Percentiles rank a stretch among this genome's conserved stretches.
These are phyloP conservation scores for Ceratocystis smalleyi DNA, from an alignment of 2,329 filamentous ascomycete genomes.

Conservation along the genomic window DNA sequence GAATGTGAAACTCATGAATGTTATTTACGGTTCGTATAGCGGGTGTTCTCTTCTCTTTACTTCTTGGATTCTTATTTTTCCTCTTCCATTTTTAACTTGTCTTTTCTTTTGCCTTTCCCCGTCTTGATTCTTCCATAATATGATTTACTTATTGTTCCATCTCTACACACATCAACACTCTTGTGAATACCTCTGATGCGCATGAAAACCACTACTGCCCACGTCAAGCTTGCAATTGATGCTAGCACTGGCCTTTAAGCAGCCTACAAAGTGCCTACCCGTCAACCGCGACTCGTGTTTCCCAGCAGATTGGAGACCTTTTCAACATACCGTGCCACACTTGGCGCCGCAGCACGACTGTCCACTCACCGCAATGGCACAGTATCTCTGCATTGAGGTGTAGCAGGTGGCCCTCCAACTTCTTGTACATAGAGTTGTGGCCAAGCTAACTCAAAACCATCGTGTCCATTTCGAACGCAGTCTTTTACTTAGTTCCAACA, in stretches of 20 bases:
- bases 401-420: conserved; percentile 25
- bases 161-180: neutral
- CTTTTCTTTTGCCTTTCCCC: neutral
- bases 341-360: conserved; percentile 23
- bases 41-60: neutral
- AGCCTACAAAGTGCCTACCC: neutral
- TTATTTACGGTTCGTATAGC: neutral
- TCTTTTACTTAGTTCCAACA: too few relatives aligned
- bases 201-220: neutral
- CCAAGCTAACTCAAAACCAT: too few relatives aligned
- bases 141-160: neutral
- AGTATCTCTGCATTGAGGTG: conserved; percentile 37
- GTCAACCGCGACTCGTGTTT: conserved; percentile 31
- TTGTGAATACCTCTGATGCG: neutral
- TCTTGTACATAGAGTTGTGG: too few relatives aligned
- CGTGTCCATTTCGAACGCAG: too few relatives aligned
- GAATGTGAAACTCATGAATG: neutral
- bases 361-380: conserved; percentile 41
- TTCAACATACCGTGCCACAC: conserved; percentile 16
- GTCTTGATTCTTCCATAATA: neutral
- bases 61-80: neutral
- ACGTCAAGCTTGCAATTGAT: neutral
- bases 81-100: neutral
- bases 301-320: conserved; percentile 45
- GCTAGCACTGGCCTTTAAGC: neutral